Conservation (phyloP, 495 filamentous ascomycete species). For the Podospora anserina region DNA sequence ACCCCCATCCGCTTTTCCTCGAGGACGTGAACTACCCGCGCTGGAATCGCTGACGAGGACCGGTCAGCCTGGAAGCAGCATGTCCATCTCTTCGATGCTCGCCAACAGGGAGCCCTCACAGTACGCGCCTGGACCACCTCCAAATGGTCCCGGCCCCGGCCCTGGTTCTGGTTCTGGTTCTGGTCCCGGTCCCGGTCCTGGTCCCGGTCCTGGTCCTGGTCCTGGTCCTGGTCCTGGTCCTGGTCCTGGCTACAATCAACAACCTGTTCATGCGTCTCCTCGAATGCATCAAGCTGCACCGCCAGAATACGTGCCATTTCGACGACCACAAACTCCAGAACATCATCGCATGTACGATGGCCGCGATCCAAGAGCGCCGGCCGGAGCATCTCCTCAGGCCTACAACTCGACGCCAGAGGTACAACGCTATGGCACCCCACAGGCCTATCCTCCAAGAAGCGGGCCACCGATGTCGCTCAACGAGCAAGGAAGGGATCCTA, state of each 20-base stretch:
- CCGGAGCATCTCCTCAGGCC: slow-evolving; percentile 47
- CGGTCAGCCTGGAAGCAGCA: slow-evolving; percentile 61
- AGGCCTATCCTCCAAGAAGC: slow-evolving; percentile 42
- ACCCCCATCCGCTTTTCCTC: slow-evolving; percentile 49
- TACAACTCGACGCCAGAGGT: slow-evolving; percentile 52
- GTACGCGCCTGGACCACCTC: slow-evolving; percentile 53
- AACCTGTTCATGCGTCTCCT: slow-evolving; percentile 51
- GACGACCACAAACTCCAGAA: slow-evolving; percentile 73
- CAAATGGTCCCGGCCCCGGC: slow-evolving; percentile 41
- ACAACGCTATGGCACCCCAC: slow-evolving; percentile 54
- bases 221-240: slow-evolving; percentile 40
- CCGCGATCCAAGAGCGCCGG: slow-evolving; percentile 44
- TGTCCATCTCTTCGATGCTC: slow-evolving; percentile 96
- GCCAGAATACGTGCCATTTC: slow-evolving; percentile 58
- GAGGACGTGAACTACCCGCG: slow-evolving; percentile 54
- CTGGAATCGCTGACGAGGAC: slow-evolving; percentile 48
- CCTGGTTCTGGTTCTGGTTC: slow-evolving; percentile 37
- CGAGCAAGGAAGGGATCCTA: slow-evolving; percentile 42
- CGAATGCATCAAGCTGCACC: slow-evolving; percentile 40
- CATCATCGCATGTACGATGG: slow-evolving; percentile 50
- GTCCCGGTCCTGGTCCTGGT: slow-evolving; percentile 36
- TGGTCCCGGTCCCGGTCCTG: slow-evolving; percentile 38
- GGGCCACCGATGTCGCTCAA: slow-evolving; percentile 38
- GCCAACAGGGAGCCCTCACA: slow-evolving; percentile 56
- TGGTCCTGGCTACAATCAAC: slow-evolving; percentile 36